Evolutionary conservation across 768 basidiomycete species (phyloP), one percentile per base, ranked within the genome.

Genomic region (Termitomyces sp.): DNA sequence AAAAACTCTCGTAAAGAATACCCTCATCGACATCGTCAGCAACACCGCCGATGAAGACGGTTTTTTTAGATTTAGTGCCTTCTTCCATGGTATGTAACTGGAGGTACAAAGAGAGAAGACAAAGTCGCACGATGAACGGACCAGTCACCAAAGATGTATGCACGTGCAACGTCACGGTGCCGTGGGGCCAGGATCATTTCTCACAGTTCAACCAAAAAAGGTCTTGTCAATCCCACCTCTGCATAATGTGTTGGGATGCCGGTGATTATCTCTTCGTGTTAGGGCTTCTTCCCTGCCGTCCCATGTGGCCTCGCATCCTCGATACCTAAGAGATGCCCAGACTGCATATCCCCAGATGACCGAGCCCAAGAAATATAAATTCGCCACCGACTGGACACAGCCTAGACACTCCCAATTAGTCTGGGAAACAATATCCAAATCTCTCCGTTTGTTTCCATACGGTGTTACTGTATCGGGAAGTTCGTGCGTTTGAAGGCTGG

Each of bases 21-120:
- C 76, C 70, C 69, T 96, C 92, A 69, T 95, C 88, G 43, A 93
- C 85, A 63, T 94, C 89, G 59, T 94, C 90, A 45, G 80, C 82
- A 51, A 97, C 79, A 0, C 90, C 90, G 45, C 92, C 92, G 62
- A 94, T 78, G 69, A 90, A 94, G 51, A 95, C 71, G 35, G 92
- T 93, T 72, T 89, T 90, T 71, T 92, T 94, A n/a, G 83, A 74
- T 71, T 86, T 90, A 23, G 87, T 81, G 58, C 90, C 91, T 73
- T 91, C 87, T 71, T 92, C 89, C 88, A 91, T 91, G 62, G 58
- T 47, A 37, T 25, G n/a, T n/a, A n/a, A n/a, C 35, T 31, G 23
- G 17, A 12, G 41, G 48, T 56, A 69, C 68, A 56, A 69, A 74
- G 68, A 71, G 54, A 69, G 75, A 58, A 67, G 58, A 19, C 9